Percentiles rank a stretch among this genome's conserved stretches.
Evolutionary conservation across 306 rosid species (phyloP).

Genomic region (Malus sylvestris): DNA sequence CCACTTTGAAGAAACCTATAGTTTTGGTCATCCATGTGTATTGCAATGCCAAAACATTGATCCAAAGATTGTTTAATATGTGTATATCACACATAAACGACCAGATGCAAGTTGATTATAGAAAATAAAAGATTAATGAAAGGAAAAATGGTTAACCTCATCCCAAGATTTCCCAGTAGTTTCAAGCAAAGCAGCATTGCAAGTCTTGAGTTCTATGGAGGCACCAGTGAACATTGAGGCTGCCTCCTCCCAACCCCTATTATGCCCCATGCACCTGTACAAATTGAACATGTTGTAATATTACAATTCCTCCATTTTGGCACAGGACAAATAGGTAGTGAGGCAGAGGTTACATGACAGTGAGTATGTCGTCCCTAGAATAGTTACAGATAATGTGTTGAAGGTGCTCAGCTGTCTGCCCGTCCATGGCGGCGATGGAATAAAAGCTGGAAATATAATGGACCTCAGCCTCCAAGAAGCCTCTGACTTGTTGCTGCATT

Average conservation of each 20-base stretch:
- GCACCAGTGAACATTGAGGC: constrained; percentile 90
- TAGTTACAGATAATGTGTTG: constrained; percentile 64
- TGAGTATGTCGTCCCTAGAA: constrained; percentile 69
- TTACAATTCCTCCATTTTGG: not conserved
- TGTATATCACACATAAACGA: no score
- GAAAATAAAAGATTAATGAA: not conserved
- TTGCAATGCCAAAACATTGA: no score
- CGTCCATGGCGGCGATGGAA: constrained; percentile 97
- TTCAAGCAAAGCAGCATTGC: constrained; percentile 92
- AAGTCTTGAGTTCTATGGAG: constrained; percentile 74
- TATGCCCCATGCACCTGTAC: constrained; percentile 98
- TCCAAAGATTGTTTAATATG: no score
- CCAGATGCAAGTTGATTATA: not conserved
- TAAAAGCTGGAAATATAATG: constrained; percentile 86
- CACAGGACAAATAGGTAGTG: not conserved
- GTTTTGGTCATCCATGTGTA: no score
- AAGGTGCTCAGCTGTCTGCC: constrained; percentile 98
- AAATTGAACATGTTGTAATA: constrained; percentile 18
- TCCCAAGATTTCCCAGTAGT: constrained; percentile 87
- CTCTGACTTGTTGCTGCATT: constrained; percentile 76
- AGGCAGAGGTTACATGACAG: constrained; percentile 65
- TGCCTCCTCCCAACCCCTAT: constrained; percentile 97
- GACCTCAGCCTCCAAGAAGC: constrained; percentile 69
- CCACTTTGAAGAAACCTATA: not conserved
- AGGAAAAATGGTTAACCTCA: constrained; percentile 52